Evolutionary conservation across 2,329 filamentous ascomycete genomes (phyloP).

Genomic region (Truncatella angustata): DNA sequence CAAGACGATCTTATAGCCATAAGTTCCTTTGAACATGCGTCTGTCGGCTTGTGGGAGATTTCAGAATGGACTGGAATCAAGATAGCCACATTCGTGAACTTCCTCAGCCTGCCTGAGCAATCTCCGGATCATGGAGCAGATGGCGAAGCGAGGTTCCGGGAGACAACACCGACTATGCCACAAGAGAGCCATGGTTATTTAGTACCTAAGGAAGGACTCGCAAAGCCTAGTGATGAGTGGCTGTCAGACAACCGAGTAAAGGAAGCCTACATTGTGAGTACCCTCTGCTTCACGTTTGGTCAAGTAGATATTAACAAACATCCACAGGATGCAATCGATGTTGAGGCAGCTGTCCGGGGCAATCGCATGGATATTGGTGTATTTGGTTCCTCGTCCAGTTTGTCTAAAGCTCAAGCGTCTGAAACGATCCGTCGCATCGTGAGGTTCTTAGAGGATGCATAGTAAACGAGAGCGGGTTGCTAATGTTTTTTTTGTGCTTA

Average conservation of each 20-base stretch:
- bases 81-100: slow-evolving; percentile 78
- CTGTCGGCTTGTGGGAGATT: slow-evolving; percentile 69
- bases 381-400: slow-evolving; percentile 18
- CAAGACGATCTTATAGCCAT: slow-evolving; percentile 68
- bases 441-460: neutral
- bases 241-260: slow-evolving; percentile 18
- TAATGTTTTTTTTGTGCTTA: too few species aligned
- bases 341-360: slow-evolving; percentile 24
- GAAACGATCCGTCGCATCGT: slow-evolving; percentile 18
- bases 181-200: neutral
- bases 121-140: neutral
- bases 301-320: slow-evolving; percentile 3
- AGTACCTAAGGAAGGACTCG: neutral
- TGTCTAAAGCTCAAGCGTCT: slow-evolving; percentile 16
- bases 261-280: slow-evolving; percentile 19
- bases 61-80: slow-evolving; percentile 69
- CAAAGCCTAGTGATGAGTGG: slow-evolving; percentile 12
- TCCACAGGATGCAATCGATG: slow-evolving; percentile 24
- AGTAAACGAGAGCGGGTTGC: neutral
- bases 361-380: slow-evolving; percentile 26
- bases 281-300: neutral
- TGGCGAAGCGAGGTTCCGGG: neutral
- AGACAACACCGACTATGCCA: neutral
- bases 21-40: slow-evolving; percentile 50
- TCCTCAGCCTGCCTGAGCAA: slow-evolving; percentile 55